Conservation (phyloP, 495 filamentous ascomycete species). For the Aspergillus bertholletiae region DNA sequence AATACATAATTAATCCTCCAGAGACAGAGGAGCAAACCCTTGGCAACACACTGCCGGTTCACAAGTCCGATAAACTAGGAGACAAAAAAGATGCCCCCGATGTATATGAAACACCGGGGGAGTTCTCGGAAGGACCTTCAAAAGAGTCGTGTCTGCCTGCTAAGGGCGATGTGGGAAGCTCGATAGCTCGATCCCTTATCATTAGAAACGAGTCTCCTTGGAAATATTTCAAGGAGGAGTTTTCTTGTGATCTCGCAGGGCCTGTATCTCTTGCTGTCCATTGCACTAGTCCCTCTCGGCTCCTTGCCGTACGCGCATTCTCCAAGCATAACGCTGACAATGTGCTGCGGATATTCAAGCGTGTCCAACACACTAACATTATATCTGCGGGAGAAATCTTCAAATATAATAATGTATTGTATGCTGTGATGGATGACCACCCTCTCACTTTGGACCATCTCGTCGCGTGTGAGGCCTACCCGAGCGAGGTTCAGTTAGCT, state of each 20-base stretch:
- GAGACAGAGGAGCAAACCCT: too few relatives aligned
- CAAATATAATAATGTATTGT: constrained; percentile 1
- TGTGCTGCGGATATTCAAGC: constrained; percentile 1
- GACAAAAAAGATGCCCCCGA: too few relatives aligned
- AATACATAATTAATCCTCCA: too few relatives aligned
- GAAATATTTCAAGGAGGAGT: constrained; percentile 8
- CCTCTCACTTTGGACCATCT: constrained; percentile 20
- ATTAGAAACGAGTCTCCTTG: constrained; percentile 13
- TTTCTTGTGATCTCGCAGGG: constrained; percentile 11
- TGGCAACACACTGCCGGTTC: too few relatives aligned
- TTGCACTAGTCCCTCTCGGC: not conserved
- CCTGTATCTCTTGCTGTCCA: constrained; percentile 3
- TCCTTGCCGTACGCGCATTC: constrained; percentile 6
- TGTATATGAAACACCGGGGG: too few relatives aligned
- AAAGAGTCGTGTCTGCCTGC: too few relatives aligned
- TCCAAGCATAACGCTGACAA: not conserved
- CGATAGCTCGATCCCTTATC: not conserved
- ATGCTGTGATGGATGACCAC: constrained; percentile 18
- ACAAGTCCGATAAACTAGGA: too few relatives aligned
- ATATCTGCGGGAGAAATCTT: constrained; percentile 3
- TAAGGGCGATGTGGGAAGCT: too few relatives aligned
- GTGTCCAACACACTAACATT: constrained; percentile 7
- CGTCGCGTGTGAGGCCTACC: constrained; percentile 15
- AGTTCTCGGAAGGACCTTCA: too few relatives aligned
- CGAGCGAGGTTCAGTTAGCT: constrained; percentile 21